Evolutionary conservation across 2,329 filamentous ascomycete species (phyloP), one percentile per base, ranked within the genome.

Genomic region (Beauveria sp.): DNA sequence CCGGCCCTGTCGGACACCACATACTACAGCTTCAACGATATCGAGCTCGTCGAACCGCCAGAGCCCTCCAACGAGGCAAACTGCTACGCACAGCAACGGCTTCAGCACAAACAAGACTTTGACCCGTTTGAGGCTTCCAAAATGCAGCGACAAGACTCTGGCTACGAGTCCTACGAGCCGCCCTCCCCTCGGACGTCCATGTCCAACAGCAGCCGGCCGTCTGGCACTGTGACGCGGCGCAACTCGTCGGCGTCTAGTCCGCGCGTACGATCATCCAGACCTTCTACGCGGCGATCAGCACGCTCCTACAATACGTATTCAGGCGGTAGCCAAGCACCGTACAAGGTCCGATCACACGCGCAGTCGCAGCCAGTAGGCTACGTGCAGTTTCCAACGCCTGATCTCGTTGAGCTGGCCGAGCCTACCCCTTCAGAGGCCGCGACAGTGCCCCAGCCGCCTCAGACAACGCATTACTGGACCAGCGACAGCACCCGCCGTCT

Each of bases 381-480:
- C 68, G 83, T 81, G 66, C 79, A 80, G 62, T 82, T 81, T 67
- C 76, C 81, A 22, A 70, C 76, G 12, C 76, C 76, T 5, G 78
- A 81, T 26, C 74, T 72, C 28, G 65, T 69, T 52, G 66, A 72
- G 63, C 63, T 71, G 64, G 64, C 68, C 30, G 63, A 65, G 66
- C 67, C 64, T 28, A 52, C 34, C 49, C 63, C 20, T 63, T 64
- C 63, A 10, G 62, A 54, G 14, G 63, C 66, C 53, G 64, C 57
- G 38, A 61, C 61, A 40, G 62, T 71, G 2, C 72, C 76, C 3
- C 75, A 77, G 2, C 84, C 82, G 14, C 82, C 82, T 4, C 79
- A 81, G 65, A 86, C 85, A 3, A 83, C 82, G 1, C 83, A 87
- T 68, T 88, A 87, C 72, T 88, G 85, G 85, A 87, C 84, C 1